phyloP scores from a whole-genome alignment of 139 green algal genomes.

The Coccomyxa sp. region DNA sequence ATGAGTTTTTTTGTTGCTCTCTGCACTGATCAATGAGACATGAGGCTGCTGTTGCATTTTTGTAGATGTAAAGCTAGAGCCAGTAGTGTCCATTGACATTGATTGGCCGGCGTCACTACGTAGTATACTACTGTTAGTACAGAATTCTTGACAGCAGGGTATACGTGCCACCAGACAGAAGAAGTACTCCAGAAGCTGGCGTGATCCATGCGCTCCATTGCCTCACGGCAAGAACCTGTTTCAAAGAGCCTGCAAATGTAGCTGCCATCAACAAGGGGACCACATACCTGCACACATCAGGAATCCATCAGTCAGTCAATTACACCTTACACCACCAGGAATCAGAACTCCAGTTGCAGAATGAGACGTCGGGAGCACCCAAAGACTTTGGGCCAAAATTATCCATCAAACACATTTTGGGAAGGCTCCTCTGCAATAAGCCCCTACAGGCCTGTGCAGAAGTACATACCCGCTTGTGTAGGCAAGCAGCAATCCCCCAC shows the following conservation, averaged over 20 bases:
- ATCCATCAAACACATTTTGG: neutral
- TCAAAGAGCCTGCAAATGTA: conserved; percentile 72
- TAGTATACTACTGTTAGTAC: neutral
- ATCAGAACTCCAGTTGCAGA: neutral
- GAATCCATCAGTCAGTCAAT: no score
- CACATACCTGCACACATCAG: conserved; percentile 62
- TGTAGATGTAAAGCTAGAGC: neutral
- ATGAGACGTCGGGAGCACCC: neutral
- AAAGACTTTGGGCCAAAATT: neutral
- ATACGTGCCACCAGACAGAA: conserved; percentile 84
- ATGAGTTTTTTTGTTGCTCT: neutral
- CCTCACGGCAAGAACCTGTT: conserved; percentile 69
- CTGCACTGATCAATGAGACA: neutral
- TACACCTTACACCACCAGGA: no score
- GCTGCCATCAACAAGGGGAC: conserved; percentile 87
- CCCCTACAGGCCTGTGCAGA: neutral
- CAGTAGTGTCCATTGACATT: neutral
- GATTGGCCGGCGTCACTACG: no score
- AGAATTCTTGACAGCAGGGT: conserved; percentile 61
- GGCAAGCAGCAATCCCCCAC: conserved; percentile 79
- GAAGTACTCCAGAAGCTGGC: conserved; percentile 74
- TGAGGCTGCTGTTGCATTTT: no score
- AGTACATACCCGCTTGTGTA: conserved; percentile 72
- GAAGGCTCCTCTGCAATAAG: neutral
- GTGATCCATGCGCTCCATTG: conserved; percentile 83